Base-by-base conservation (phyloP, 768 basidiomycete genomes). In the Crepidotus variabilis region DNA sequence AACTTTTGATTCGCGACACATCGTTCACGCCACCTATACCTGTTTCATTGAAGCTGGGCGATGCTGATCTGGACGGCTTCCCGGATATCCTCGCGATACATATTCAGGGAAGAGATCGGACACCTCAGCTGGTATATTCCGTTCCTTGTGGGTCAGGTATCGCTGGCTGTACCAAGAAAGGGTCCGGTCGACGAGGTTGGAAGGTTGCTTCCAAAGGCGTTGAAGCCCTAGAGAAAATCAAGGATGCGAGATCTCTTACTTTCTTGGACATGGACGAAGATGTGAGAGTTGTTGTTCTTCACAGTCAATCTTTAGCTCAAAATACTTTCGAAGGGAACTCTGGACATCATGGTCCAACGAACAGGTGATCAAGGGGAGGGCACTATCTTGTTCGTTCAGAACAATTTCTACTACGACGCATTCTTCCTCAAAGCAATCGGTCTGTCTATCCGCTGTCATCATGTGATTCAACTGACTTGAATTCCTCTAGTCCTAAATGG, bases 351-450 rank as follows among this genome's bases (percentile, higher is more conserved):
- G 70, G 79, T 98, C 0, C 94, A 96, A 65, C 75, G 97, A 43
- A 84, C 86, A 0, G 94, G 93, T 1, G 72, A 74, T 3, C 83
- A 85, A 51, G 81, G 81, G 1, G 64, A 69, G 46, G 87, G 88
- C 13, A 83, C 79, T 39, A 72, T 92, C 16, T 65, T 84, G 4
- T 96, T 99, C 66, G 76, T 99, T 49, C 94, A 96, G 72, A 99
- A 99, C 66, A 98, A 98, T 69, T 92, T 95, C 65, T 98, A 96
- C 65, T 94, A 94, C 66, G 97, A 99, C 61, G 96, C 97, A 0
- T 99, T 99, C 77, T 99, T 98, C 82, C 78, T 98, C 52, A 98
- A 98, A 67, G 93, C 97, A 2, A 90, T 94, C 45, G 88, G 95
- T 96, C 45, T 46, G 85, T 72, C 21, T 52, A 39, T 36, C 33